These are phyloP conservation scores for Grosmannia serpens DNA, from an alignment of 2,329 filamentous ascomycete species.

Conservation along the genomic window DNA sequence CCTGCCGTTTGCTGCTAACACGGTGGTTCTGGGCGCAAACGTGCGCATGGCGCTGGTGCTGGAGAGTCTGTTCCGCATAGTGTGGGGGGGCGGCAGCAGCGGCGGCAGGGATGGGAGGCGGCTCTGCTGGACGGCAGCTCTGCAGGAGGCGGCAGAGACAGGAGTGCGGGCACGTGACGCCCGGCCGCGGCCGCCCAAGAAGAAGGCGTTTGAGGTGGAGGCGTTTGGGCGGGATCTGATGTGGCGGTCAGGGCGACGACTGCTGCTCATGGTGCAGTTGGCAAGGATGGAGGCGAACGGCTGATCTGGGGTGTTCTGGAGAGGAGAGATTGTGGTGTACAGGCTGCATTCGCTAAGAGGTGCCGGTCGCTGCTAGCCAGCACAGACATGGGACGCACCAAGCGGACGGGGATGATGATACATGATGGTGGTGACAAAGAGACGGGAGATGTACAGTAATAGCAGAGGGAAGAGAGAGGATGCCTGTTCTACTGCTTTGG, in stretches of 20 bases:
- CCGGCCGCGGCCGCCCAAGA: conserved; percentile 32
- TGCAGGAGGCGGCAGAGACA: conserved; percentile 28
- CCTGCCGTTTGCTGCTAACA: conserved; percentile 53
- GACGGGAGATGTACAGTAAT: neutral
- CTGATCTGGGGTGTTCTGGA: too few species aligned
- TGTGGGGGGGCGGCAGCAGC: conserved; percentile 21
- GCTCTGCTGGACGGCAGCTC: conserved; percentile 22
- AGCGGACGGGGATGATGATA: too few species aligned
- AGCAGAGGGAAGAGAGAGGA: neutral
- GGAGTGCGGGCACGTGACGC: conserved; percentile 37
- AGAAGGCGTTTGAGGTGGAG: conserved; percentile 21
- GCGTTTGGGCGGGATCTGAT: conserved; percentile 30
- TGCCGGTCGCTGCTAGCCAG: too few species aligned
- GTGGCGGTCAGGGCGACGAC: conserved; percentile 30
- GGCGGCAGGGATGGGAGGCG: conserved; percentile 18
- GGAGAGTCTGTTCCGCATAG: conserved; percentile 50
- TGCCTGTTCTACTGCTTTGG: conserved; percentile 19
- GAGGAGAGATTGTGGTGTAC: neutral
- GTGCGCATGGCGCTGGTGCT: conserved; percentile 59
- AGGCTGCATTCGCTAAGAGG: too few species aligned
- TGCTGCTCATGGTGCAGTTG: conserved; percentile 27
- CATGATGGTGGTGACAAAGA: too few species aligned
- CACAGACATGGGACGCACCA: too few species aligned
- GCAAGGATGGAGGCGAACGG: conserved; percentile 16
- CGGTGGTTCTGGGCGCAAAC: conserved; percentile 51